Conservation (phyloP, 257 asterid genomes). For the Fraxinus americana region DNA sequence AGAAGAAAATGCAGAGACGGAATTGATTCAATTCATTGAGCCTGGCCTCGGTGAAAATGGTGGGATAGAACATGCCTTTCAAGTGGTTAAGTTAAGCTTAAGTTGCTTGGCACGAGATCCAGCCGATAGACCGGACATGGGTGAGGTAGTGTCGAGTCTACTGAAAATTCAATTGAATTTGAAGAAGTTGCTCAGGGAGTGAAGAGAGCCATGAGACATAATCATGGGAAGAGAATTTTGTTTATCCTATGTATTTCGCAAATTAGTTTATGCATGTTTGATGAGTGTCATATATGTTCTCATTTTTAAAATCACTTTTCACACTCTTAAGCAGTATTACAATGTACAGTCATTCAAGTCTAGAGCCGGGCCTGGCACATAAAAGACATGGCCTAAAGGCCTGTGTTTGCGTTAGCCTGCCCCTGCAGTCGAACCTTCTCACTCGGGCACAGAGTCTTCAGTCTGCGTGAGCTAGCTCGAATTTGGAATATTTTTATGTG, state of each 20-base stretch:
- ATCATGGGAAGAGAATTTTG: neutral
- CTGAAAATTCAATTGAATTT: conserved; percentile 48
- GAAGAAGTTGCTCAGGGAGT: conserved; percentile 22
- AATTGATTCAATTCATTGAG: conserved; percentile 28
- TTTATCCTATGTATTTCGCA: conserved; percentile 7
- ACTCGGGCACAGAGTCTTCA: too few relatives aligned
- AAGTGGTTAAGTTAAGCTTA: conserved; percentile 39
- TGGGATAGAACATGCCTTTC: conserved; percentile 35
- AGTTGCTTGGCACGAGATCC: conserved; percentile 54
- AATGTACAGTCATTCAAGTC: too few relatives aligned
- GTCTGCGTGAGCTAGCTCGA: too few relatives aligned
- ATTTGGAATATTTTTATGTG: neutral
- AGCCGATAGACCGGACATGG: conserved; percentile 54
- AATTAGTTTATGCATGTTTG: neutral
- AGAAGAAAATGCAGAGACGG: conserved; percentile 37
- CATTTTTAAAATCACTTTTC: too few relatives aligned
- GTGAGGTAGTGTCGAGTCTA: conserved; percentile 45
- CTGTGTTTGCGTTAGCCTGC: too few relatives aligned
- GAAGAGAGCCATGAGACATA: neutral
- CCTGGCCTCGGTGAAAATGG: conserved; percentile 36
- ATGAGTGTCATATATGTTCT: too few relatives aligned
- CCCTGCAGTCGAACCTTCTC: too few relatives aligned
- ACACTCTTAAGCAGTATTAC: too few relatives aligned
- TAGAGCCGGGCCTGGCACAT: too few relatives aligned
- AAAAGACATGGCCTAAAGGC: too few relatives aligned